Evolutionary conservation across 192 early-diverging fungal genomes (phyloP), one percentile per base, ranked within the genome.

Genomic region (Coemansia sp.): DNA sequence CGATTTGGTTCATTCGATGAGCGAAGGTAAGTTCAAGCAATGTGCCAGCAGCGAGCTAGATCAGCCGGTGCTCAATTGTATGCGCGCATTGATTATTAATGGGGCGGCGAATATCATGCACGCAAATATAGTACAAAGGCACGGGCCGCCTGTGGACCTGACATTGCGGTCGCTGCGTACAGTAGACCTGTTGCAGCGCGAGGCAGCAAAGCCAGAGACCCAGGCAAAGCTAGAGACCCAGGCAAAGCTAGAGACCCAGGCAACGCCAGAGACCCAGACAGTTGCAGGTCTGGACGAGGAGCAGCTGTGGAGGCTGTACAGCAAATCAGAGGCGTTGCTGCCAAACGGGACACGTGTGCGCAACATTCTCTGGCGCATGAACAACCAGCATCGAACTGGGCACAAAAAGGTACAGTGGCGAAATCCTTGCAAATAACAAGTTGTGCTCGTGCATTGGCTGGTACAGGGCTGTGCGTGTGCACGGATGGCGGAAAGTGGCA

Each of bases 311-410:
- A 38, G 48, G 57, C 60, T 79, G 38, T 79, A 73, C 23, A 73
- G 54, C 22, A 55, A 52, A 39, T 79, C 73, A 4, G 73, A 68
- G 22, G 20, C 49, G 20, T 24, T 74, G 41, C 16, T 75, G 62
- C 73, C 78, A 8, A 67, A 72, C 54, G 71, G 78, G 55, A 16
- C 59, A 29, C 72, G 78, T 9, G 62, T 66, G 27, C 71, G 78
- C 51, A 81, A 81, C 39, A 22, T 75, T 37, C 78, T 81, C 18
- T 81, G 78, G 78, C 78, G 78, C 45, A 81, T 81, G 69, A 56
- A 66, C 26, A 56, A 39, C 54, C 54, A 37, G 32, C 59, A 43
- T 22, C 47, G 48, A 61, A 37, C 37, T 35, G 26, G 35, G 7
- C 59, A 22, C 32, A 37, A 61, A 61, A 61, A 61, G 59, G 59